Evolutionary conservation across 352 stramenopile genomes (phyloP).

Genomic region (Phytopythium chamaehyphon): DNA sequence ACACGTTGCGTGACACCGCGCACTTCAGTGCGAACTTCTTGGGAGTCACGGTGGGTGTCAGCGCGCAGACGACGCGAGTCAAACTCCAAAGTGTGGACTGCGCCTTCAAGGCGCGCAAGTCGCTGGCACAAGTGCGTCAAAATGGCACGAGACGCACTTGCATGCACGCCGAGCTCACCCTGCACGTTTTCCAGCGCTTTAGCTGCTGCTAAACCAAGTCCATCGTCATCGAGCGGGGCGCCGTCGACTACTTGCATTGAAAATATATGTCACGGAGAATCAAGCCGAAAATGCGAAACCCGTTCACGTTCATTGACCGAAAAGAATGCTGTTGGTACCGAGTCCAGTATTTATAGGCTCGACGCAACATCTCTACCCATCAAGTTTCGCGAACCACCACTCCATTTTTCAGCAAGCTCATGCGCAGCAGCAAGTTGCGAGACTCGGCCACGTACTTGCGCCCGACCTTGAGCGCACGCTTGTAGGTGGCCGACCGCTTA

Average conservation of each 20-base stretch:
- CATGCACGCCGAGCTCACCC: slow-evolving; percentile 44
- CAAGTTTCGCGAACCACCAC: slow-evolving; percentile 74
- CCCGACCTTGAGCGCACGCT: slow-evolving; percentile 75
- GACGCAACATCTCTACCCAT: slow-evolving; percentile 5
- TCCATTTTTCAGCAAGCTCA: slow-evolving; percentile 86
- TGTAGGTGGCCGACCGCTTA: slow-evolving; percentile 71
- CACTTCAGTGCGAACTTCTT: slow-evolving; percentile 47
- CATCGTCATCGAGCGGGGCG: neutral
- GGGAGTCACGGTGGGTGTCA: slow-evolving; percentile 33
- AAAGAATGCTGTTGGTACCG: no score
- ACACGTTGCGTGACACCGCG: slow-evolving; percentile 36
- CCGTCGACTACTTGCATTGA: slow-evolving; percentile 1
- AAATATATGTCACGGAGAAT: neutral
- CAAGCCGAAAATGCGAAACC: neutral
- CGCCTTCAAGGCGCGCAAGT: slow-evolving; percentile 41
- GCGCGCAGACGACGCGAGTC: slow-evolving; percentile 32
- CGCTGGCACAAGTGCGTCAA: slow-evolving; percentile 61
- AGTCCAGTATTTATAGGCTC: no score
- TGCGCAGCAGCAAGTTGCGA: slow-evolving; percentile 76
- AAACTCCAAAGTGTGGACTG: slow-evolving; percentile 33
- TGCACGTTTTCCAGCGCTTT: slow-evolving; percentile 45
- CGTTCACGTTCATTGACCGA: no score
- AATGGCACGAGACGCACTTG: slow-evolving; percentile 52
- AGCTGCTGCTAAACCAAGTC: slow-evolving; percentile 1
- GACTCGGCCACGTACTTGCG: slow-evolving; percentile 80